Base-by-base conservation (phyloP, 1,139 yeast genomes). In the Ogataea hybrid region DNA sequence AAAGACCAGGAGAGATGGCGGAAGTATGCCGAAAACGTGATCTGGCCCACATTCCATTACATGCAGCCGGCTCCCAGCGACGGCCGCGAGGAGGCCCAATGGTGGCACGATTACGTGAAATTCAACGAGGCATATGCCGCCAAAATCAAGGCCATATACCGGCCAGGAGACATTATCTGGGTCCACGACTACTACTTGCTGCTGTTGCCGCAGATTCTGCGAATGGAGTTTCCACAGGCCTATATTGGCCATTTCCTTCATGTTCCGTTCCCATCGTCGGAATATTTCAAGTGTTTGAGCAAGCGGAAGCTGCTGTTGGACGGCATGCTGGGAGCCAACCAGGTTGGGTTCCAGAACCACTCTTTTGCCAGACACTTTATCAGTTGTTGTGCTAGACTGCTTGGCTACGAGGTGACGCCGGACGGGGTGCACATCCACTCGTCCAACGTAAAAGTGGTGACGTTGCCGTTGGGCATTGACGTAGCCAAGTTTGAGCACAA, bases 31-130 rank as follows among this genome's bases (percentile, higher is more conserved):
- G 98, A 92, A 59, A 80, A 84, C 54, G 83, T 83, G 18, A 70
- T 94, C 34, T 94, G 98, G 97, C 96, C 97, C 1, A 84, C 88
- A 3, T 81, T 90, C 63, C 98, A 94, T 62, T 92, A 92, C 65
- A 86, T 90, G 60, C 85, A 87, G 64, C 84, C 82, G 41, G 69
- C 75, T 28, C 74, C 79, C 3, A 77, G 79, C 32, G 84, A 84
- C 58, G 92, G 92, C 2, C 70, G 71, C 43, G 79, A 77, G 37
- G 95, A 88, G 57, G 72, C 78, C 38, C 71, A 77, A 39, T 87
- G 92, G 78, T 92, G 97, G 97, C 76, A 82, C 58, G 95, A 87
- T 61, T 94, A 92, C 59, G 95, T 88, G 41, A 79, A 76, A 58
- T 83, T 89, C 66, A 92, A 94, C 62, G 96, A 89, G 62, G 90